Conservation (phyloP, 495 filamentous ascomycete genomes). For the Penicillium lividum region DNA sequence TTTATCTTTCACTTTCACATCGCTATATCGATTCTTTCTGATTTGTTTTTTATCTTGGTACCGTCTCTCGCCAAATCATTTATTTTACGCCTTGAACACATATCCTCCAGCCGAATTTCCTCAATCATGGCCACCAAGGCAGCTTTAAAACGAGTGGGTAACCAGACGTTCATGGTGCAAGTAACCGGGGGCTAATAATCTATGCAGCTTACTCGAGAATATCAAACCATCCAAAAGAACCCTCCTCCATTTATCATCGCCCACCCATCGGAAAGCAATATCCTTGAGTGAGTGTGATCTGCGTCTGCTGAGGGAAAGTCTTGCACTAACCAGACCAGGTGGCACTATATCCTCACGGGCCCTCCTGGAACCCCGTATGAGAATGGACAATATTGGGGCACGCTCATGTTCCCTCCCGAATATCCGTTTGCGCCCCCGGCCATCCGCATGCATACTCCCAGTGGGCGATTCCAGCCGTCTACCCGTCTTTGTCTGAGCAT, state of each 20-base stretch:
- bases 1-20: conserved; percentile 1
- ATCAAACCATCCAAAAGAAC: conserved; percentile 85
- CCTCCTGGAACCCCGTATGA: conserved; percentile 95
- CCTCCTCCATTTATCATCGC: conserved; percentile 92
- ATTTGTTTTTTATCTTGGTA: not conserved
- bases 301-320: not conserved
- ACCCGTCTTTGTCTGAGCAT: conserved; percentile 93
- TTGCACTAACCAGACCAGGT: conserved; percentile 51
- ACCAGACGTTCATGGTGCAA: not conserved
- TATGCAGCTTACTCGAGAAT: conserved; percentile 84
- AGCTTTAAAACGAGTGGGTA: conserved; percentile 78
- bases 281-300: conserved; percentile 70
- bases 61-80: not conserved
- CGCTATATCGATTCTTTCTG: not conserved
- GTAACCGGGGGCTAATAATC: conserved; percentile 18
- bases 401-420: conserved; percentile 89
- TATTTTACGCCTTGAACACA: not conserved
- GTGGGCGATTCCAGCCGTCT: conserved; percentile 89
- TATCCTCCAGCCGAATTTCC: not conserved
- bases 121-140: conserved; percentile 74
- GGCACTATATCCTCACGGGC: conserved; percentile 97
- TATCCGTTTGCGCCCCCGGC: conserved; percentile 97
- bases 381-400: conserved; percentile 97
- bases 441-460: conserved; percentile 98
- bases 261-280: conserved; percentile 92